A percentile compares a stretch with the other conserved stretches of the same genome.
These are phyloP conservation scores for Isochrysis galbana DNA, from an alignment of 78 protist species.

Conservation along the genomic window DNA sequence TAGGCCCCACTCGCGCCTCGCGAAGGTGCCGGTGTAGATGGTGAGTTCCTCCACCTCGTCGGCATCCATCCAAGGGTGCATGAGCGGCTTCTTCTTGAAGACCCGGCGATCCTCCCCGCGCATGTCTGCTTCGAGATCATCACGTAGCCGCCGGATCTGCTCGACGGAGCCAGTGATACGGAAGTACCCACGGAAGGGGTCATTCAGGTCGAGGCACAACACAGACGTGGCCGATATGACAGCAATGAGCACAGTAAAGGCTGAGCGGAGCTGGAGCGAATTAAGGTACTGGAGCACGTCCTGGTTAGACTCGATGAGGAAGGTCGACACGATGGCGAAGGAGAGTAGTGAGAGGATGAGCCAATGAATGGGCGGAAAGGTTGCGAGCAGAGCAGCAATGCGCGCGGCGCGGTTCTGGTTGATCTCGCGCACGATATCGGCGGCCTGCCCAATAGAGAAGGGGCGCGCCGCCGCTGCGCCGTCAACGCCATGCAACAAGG, in stretches of 20 bases:
- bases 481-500: background rate
- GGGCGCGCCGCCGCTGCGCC: background rate
- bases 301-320: background rate
- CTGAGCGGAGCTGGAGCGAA: background rate
- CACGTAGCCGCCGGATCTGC: background rate
- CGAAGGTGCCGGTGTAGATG: too few species aligned
- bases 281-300: background rate
- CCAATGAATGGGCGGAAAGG: background rate
- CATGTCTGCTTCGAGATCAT: background rate
- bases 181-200: background rate
- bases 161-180: background rate
- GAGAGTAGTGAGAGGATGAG: background rate
- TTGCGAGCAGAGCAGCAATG: background rate
- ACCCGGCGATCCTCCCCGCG: too few species aligned
- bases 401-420: background rate
- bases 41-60: too few species aligned
- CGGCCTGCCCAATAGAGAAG: background rate
- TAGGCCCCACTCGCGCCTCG: too few species aligned
- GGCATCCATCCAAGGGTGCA: too few species aligned
- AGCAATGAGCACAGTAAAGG: background rate
- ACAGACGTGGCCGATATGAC: background rate
- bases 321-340: background rate
- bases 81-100: too few species aligned
- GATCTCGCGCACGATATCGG: background rate
- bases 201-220: background rate